Evolutionary conservation across 768 basidiomycete genomes (phyloP).

Genomic region (Trametes elegans): DNA sequence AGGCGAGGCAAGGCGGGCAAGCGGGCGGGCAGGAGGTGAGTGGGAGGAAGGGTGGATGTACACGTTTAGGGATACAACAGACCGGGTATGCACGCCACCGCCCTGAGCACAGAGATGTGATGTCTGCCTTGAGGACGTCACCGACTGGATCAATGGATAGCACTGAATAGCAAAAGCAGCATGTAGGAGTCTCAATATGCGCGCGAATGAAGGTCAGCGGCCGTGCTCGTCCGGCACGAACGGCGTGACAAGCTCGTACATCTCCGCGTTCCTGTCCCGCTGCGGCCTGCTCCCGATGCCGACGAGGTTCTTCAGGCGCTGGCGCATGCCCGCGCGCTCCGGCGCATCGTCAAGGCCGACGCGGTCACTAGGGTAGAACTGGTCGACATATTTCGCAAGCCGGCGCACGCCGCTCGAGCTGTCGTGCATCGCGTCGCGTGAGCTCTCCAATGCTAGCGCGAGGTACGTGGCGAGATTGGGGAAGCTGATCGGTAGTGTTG

Average conservation of each 20-base stretch:
- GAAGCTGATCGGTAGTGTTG: slow-evolving; percentile 70
- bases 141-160: no score
- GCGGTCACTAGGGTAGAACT: slow-evolving; percentile 57
- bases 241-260: slow-evolving; percentile 79
- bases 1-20: no score
- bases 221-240: slow-evolving; percentile 79
- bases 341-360: slow-evolving; percentile 34
- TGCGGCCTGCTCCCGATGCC: slow-evolving; percentile 46
- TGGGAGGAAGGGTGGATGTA: no score
- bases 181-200: background rate
- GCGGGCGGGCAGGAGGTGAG: no score
- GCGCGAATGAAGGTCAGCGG: slow-evolving; percentile 27
- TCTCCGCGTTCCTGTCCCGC: slow-evolving; percentile 68
- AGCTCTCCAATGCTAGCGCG: slow-evolving; percentile 66
- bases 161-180: slow-evolving; percentile 47
- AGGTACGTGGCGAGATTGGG: slow-evolving; percentile 77
- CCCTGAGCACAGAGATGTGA: no score
- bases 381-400: slow-evolving; percentile 66
- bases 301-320: slow-evolving; percentile 62
- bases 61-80: no score
- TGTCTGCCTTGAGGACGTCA: no score
- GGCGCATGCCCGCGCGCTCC: slow-evolving; percentile 43
- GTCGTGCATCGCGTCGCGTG: slow-evolving; percentile 59
- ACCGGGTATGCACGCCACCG: no score
- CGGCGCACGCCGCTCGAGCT: slow-evolving; percentile 60